phyloP scores from a whole-genome alignment of 2,329 filamentous ascomycete genomes.

The Grosmannia clavigera region DNA sequence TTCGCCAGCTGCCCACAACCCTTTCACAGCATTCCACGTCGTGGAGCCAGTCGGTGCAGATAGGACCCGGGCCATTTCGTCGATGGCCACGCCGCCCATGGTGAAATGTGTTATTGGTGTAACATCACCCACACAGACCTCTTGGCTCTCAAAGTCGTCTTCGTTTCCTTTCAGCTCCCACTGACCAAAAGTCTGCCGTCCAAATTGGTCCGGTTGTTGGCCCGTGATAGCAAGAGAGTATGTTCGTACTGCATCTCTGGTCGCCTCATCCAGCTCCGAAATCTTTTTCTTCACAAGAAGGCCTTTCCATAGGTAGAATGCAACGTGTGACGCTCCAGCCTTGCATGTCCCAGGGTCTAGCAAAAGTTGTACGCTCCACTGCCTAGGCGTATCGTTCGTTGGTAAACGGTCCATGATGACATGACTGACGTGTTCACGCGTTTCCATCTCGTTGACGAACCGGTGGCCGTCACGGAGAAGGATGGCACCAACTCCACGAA shows the following conservation, averaged over 20 bases:
- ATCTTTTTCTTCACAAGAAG: conserved; percentile 99
- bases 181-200: conserved; percentile 99
- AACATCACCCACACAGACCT: conserved; percentile 69
- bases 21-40: conserved; percentile 82
- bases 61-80: conserved; percentile 89
- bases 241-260: conserved; percentile 78
- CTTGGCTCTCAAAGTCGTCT: conserved; percentile 57
- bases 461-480: conserved; percentile 83
- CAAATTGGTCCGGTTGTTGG: conserved; percentile 90
- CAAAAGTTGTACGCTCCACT: conserved; percentile 85
- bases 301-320: conserved; percentile 95
- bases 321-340: conserved; percentile 94
- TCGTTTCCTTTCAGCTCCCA: conserved; percentile 51
- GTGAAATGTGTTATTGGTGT: conserved; percentile 99
- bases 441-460: conserved; percentile 95
- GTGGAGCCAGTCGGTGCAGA: conserved; percentile 37
- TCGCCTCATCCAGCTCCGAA: conserved; percentile 73
- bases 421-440: conserved; percentile 97
- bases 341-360: conserved; percentile 99
- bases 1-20: conserved; percentile 93
- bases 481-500: conserved; percentile 95
- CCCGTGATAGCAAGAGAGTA: conserved; percentile 93
- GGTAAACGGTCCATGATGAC: conserved; percentile 50
- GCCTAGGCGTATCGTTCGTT: background rate
- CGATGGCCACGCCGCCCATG: conserved; percentile 99